phyloP scores from a whole-genome alignment of 192 early-diverging fungal species.

The Endogone sp. region DNA sequence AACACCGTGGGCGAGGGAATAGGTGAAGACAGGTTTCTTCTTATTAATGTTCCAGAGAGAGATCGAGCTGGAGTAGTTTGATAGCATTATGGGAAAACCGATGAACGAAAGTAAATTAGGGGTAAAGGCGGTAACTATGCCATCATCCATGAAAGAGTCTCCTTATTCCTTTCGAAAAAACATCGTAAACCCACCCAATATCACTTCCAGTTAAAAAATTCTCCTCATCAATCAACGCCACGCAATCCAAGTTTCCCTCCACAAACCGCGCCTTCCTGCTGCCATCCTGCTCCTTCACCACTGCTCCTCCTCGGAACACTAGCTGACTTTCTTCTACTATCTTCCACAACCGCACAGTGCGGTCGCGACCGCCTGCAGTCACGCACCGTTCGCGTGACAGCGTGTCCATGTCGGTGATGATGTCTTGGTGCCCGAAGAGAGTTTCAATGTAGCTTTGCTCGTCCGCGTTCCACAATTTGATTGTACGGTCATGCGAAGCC shows the following conservation, averaged over 20 bases:
- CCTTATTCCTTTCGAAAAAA: too few species aligned
- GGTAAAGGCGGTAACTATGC: too few species aligned
- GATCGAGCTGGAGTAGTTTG: constrained; percentile 71
- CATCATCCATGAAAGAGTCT: too few species aligned
- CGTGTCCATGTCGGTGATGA: constrained; percentile 74
- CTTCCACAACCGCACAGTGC: constrained; percentile 91
- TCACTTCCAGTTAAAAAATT: constrained; percentile 91
- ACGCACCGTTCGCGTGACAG: constrained; percentile 88
- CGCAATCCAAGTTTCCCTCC: constrained; percentile 76
- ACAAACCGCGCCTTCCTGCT: constrained; percentile 26
- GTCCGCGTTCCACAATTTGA: constrained; percentile 97
- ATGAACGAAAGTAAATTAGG: too few species aligned
- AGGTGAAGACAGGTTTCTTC: constrained; percentile 90
- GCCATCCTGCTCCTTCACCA: constrained; percentile 18
- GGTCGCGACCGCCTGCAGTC: constrained; percentile 86
- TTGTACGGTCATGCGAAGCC: constrained; percentile 83
- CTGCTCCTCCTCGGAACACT: constrained; percentile 79
- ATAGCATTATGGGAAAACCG: too few species aligned
- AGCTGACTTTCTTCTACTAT: constrained; percentile 92
- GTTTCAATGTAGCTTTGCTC: constrained; percentile 93
- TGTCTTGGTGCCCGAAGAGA: constrained; percentile 97
- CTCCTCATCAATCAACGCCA: constrained; percentile 93
- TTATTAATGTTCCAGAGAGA: constrained; percentile 89
- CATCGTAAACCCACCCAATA: constrained; percentile 66
- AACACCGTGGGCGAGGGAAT: constrained; percentile 71